Evolutionary conservation across 352 stramenopile genomes (phyloP).

Genomic region (Phytophthora pinifolia): DNA sequence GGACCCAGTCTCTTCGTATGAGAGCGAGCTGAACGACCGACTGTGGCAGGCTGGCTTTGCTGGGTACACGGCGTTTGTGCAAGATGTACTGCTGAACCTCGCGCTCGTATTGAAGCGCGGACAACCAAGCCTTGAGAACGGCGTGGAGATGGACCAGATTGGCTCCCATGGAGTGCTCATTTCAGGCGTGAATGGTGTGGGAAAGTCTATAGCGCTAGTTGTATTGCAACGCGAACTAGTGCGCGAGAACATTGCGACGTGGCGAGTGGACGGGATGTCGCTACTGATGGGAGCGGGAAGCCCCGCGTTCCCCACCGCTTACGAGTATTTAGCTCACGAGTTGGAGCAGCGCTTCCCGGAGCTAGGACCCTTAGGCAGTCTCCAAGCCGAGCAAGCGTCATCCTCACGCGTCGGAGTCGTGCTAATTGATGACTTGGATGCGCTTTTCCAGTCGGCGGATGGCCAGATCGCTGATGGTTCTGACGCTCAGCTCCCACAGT

Average conservation of each 20-base stretch:
- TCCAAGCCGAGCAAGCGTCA: not conserved
- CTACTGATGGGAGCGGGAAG: constrained; percentile 60
- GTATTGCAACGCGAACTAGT: constrained; percentile 29
- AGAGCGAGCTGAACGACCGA: constrained; percentile 27
- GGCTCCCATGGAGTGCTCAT: constrained; percentile 39
- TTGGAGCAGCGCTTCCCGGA: constrained; percentile 35
- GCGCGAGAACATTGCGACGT: constrained; percentile 27
- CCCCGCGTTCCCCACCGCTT: constrained; percentile 43
- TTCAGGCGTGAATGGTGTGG: constrained; percentile 62
- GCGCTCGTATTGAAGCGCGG: constrained; percentile 41
- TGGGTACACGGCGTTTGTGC: constrained; percentile 53
- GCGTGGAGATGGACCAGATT: constrained; percentile 54
- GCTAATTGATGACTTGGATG: constrained; percentile 71
- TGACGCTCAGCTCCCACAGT: constrained; percentile 36
- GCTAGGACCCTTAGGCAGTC: constrained; percentile 10
- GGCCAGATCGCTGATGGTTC: constrained; percentile 35
- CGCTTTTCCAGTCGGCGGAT: constrained; percentile 53
- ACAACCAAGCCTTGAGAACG: constrained; percentile 17
- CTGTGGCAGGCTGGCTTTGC: constrained; percentile 42
- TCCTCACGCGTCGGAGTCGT: constrained; percentile 39
- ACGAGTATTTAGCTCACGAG: constrained; percentile 55
- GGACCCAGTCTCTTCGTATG: constrained; percentile 7
- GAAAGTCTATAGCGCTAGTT: constrained; percentile 57
- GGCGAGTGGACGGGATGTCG: constrained; percentile 39
- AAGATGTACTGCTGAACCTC: constrained; percentile 58